phyloP scores from a whole-genome alignment of 495 filamentous ascomycete species.

The Annulohypoxylon moriforme region DNA sequence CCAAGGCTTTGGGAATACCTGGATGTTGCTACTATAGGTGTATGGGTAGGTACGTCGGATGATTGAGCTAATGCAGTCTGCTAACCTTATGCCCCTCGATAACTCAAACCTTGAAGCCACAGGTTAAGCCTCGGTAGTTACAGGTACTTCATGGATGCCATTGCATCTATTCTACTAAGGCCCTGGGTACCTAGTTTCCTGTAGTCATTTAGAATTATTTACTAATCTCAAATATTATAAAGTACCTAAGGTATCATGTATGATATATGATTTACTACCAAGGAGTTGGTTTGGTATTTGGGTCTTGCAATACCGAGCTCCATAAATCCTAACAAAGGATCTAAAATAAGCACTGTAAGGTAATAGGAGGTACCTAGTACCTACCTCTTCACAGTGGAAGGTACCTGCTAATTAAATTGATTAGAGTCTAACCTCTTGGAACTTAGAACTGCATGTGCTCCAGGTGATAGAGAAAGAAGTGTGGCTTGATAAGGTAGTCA shows the following conservation, averaged over 20 bases:
- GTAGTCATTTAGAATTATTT: too few species aligned
- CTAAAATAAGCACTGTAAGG: neutral
- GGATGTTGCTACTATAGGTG: conserved; percentile 1
- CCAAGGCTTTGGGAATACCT: conserved; percentile 14
- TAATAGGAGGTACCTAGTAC: neutral
- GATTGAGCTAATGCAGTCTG: conserved; percentile 25
- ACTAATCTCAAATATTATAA: too few species aligned
- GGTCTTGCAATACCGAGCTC: neutral
- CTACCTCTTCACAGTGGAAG: neutral
- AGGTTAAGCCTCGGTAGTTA: conserved; percentile 33
- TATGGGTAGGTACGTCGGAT: conserved; percentile 13
- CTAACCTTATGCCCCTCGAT: conserved; percentile 35
- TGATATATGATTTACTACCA: neutral
- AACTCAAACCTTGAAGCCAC: conserved; percentile 22
- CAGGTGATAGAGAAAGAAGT: neutral
- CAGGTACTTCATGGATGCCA: neutral
- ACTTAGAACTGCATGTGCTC: neutral
- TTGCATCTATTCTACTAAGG: neutral
- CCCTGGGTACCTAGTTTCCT: too few species aligned
- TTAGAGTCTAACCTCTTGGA: neutral
- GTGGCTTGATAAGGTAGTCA: conserved; percentile 9
- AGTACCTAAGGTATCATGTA: neutral
- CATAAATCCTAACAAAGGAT: neutral
- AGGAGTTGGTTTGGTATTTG: neutral
- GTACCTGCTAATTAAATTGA: neutral